phyloP scores from a whole-genome alignment of 1,284 basidiomycete genomes.

The Pseudozyma sp. region DNA sequence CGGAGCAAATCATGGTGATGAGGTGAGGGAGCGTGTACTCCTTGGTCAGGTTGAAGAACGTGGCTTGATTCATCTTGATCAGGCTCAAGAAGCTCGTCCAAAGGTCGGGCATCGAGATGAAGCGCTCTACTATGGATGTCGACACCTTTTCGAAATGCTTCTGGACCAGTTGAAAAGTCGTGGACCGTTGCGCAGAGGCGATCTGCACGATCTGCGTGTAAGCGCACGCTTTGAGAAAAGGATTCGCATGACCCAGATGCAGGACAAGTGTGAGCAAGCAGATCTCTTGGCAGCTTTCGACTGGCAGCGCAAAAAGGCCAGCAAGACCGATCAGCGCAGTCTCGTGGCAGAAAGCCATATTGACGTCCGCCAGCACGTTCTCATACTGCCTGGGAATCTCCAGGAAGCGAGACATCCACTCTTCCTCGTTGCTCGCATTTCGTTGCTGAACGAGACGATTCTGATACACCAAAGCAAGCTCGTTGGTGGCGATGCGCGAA shows the following conservation, averaged over 20 bases:
- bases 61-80: constrained; percentile 59
- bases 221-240: constrained; percentile 52
- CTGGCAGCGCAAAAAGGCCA: constrained; percentile 28
- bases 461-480: constrained; percentile 34
- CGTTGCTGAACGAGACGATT: constrained; percentile 26
- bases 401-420: constrained; percentile 22
- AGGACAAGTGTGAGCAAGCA: constrained; percentile 46
- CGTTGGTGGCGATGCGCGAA: constrained; percentile 29
- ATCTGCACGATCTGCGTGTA: constrained; percentile 60
- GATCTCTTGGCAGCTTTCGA: constrained; percentile 45
- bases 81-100: constrained; percentile 58
- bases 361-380: constrained; percentile 15
- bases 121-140: constrained; percentile 53
- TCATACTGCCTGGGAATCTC: constrained; percentile 27
- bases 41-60: constrained; percentile 64
- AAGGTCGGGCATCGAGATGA: constrained; percentile 56
- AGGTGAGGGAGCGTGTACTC: constrained; percentile 61
- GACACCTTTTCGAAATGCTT: constrained; percentile 57
- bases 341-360: constrained; percentile 26
- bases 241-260: constrained; percentile 47
- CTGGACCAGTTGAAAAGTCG: constrained; percentile 63
- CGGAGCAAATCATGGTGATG: constrained; percentile 50
- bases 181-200: constrained; percentile 52
- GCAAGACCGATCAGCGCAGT: constrained; percentile 49
- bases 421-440: constrained; percentile 24